A percentile compares a stretch with the other conserved stretches of the same genome.
These are phyloP conservation scores for Ogataea pini DNA, from an alignment of 805 yeast species.

Conservation along the genomic window DNA sequence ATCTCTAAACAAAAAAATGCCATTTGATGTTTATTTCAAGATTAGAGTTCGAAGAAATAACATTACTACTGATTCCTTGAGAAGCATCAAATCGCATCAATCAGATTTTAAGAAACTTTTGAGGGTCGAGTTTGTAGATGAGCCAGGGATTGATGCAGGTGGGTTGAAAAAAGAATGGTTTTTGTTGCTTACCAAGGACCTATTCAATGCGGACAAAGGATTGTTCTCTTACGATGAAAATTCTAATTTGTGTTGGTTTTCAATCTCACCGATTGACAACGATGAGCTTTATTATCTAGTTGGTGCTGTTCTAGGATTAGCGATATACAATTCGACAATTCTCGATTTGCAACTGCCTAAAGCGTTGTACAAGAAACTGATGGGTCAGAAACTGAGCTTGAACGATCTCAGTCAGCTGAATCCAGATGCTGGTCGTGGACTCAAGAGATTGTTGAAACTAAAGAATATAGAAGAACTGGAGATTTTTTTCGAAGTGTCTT, in stretches of 20 bases:
- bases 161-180: constrained; percentile 96
- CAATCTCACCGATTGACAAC: constrained; percentile 45
- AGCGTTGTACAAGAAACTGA: constrained; percentile 72
- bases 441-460: constrained; percentile 48
- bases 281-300: constrained; percentile 68
- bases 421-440: constrained; percentile 63
- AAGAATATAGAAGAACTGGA: constrained; percentile 49
- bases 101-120: constrained; percentile 71
- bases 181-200: constrained; percentile 62
- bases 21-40: constrained; percentile 66
- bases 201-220: constrained; percentile 69
- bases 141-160: constrained; percentile 95
- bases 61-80: constrained; percentile 74
- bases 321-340: constrained; percentile 87
- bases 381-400: constrained; percentile 53
- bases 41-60: constrained; percentile 66
- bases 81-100: constrained; percentile 54
- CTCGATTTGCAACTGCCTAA: constrained; percentile 77
- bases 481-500: constrained; percentile 62
- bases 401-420: constrained; percentile 67
- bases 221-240: constrained; percentile 67
- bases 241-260: constrained; percentile 77
- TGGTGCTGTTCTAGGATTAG: constrained; percentile 87
- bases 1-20: constrained; percentile 62
- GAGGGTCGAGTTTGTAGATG: constrained; percentile 77